Evolutionary conservation across 768 basidiomycete species (phyloP).

Genomic region (Crucibulum laeve): DNA sequence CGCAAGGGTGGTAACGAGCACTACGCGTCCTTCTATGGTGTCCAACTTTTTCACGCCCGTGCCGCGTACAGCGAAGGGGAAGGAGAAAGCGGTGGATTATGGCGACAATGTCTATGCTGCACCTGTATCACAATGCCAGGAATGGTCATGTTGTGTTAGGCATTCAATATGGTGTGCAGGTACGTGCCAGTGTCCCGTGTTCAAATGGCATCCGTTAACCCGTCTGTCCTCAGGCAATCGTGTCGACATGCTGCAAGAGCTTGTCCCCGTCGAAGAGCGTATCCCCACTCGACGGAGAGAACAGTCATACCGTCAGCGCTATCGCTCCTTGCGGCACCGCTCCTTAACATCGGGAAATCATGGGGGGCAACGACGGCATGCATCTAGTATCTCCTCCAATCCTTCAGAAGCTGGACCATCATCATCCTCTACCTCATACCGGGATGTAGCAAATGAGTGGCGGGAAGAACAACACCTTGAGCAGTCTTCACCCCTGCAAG

Average conservation of each 20-base stretch:
- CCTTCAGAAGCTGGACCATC: neutral
- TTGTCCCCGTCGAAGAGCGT: no score
- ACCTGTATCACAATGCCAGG: constrained; percentile 32
- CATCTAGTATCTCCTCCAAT: neutral
- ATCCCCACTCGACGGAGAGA: neutral
- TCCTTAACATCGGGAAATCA: neutral
- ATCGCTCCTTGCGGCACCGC: neutral
- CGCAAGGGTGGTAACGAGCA: constrained; percentile 8
- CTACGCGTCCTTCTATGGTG: constrained; percentile 27
- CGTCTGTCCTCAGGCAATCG: no score
- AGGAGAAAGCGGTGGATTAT: constrained; percentile 36
- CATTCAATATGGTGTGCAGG: constrained; percentile 48
- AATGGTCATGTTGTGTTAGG: constrained; percentile 41
- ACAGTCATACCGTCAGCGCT: neutral
- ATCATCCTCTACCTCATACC: neutral
- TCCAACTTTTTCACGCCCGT: constrained; percentile 54
- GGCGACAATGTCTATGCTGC: constrained; percentile 20
- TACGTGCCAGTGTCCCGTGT: no score
- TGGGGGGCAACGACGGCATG: neutral
- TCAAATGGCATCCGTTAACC: no score
- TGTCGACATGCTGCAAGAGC: neutral
- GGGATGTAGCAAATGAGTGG: no score
- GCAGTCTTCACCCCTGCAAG: no score
- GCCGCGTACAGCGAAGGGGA: constrained; percentile 49
- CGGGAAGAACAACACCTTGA: no score